Base-by-base conservation (phyloP, 768 basidiomycete species). In the Boletus vermiculosoides region DNA sequence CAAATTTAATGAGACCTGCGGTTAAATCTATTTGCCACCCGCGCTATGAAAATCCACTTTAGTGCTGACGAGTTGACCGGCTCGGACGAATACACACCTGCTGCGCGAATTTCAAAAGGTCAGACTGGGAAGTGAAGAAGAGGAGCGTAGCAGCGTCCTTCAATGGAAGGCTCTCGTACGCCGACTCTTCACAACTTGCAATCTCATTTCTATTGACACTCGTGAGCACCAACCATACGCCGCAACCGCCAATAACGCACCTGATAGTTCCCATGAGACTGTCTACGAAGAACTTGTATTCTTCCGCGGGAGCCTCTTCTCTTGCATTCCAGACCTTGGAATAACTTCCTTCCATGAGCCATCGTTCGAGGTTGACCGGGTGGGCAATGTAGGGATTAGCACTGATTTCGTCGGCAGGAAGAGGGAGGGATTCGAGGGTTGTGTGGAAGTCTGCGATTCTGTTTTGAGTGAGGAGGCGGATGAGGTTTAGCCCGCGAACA, bases 261-360 rank as follows among this genome's bases (percentile, higher is more conserved):
- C 94, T 78, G 64, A 98, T 95, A 5, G 95, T 98, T 16, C 88
- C 88, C 88, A 97, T 92, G 66, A 97, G 77, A 64, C 90, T 90
- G 67, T 95, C 91, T 11, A 97, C 85, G 65, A 98, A 93, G 77
- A 91, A 91, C 63, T 89, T 92, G 78, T 97, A 97, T 69, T 98
- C 96, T 60, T 94, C 92, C 37, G 90, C 84, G 1, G 95, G 94
- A 2, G 94, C 92, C 65, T 94, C 87, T 61, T 91, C 91, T 62
- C 94, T 84, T 37, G 95, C 95, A 66, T 90, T 86, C 92, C 95
- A 99, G 12, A 98, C 96, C 71, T 96, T 96, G 74, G 92, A 93
- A 72, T 98, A 99, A 66, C 90, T 90, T 39, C 96, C 96, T 72
- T 98, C 96, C 96, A 99, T 99, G 45, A 98, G 81, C 92, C 95